Base-by-base conservation (phyloP, 345 rosid species). In the Streptanthus diversifolius region DNA sequence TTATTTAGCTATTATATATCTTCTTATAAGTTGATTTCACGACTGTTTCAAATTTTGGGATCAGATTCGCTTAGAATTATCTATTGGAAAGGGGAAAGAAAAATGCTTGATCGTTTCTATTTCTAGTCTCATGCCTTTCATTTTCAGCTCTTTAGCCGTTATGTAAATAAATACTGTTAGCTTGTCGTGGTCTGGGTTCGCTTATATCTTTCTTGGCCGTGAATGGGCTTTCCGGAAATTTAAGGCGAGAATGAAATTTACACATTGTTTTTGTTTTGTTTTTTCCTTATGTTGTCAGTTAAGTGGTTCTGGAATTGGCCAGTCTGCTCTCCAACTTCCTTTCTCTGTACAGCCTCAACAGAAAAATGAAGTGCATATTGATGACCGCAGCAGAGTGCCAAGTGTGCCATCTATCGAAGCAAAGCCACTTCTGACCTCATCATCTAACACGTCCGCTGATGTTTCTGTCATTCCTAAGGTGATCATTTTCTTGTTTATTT, bases 381-480 rank as follows among this genome's bases (percentile, higher is more conserved):
- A 90, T 66, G 98, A 90, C 10, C 83, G 84, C 66, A 81, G 73
- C 62, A 86, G 81, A 68, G 59, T 71, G 21, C 80, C 77, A 48
- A 66, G 65, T 59, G 35, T 57, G 25, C 78, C 25, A 49, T 36
- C 67, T 21, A 74, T 27, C 13, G 78, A 74, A 41, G 27, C 61
- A 47, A 91, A 85, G 69, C 81, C 78, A 17, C 77, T 78, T 72
- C 66, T 74, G 69, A 73, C 90, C 18, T 68, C 87, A 37, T 61
- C 88, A 4, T 72, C 75, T 68, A 77, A 70, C 59, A 43, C 82
- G 40, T 59, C 63, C 10, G 77, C 63, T 66, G 97, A 91, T 79
- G 71, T 79, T 77, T 79, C 93, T 53, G 76, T 70, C 58, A 25
- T 55, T 71, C 88, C 80, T 74, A 89, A 87, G 91, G 99, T 89